These are phyloP conservation scores for Penicillium antarcticum DNA, from an alignment of 495 filamentous ascomycete genomes.

Conservation along the genomic window DNA sequence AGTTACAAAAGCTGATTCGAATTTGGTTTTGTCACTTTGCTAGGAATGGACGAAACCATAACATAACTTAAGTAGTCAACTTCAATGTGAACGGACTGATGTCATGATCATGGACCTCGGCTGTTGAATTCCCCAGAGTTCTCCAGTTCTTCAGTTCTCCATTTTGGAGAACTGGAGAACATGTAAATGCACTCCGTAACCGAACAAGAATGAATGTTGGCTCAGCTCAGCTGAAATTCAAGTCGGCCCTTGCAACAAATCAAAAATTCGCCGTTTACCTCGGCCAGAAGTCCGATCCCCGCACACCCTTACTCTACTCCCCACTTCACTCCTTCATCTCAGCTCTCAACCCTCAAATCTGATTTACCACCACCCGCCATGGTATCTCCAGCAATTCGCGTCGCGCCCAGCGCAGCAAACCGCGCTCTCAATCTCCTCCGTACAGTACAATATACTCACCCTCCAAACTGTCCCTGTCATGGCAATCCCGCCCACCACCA, in stretches of 20 bases:
- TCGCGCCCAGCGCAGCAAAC: slow-evolving; percentile 65
- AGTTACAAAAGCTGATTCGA: slow-evolving; percentile 25
- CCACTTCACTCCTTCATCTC: slow-evolving; percentile 8
- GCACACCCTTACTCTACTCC: slow-evolving; percentile 23
- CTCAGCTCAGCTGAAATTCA: too few relatives aligned
- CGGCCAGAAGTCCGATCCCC: slow-evolving; percentile 25
- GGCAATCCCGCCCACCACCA: slow-evolving; percentile 75
- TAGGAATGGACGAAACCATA: slow-evolving; percentile 6
- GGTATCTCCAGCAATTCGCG: slow-evolving; percentile 55
- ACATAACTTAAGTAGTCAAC: too few relatives aligned
- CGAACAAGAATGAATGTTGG: neutral
- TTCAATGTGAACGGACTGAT: slow-evolving; percentile 4
- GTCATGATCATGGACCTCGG: slow-evolving; percentile 11
- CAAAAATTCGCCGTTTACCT: neutral
- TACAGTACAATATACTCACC: slow-evolving; percentile 86
- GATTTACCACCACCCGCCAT: slow-evolving; percentile 19
- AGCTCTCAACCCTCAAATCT: slow-evolving; percentile 1
- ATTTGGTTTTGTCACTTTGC: slow-evolving; percentile 38
- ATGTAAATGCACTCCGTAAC: too few relatives aligned
- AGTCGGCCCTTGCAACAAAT: too few relatives aligned
- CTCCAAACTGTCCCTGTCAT: slow-evolving; percentile 89
- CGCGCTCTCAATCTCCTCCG: slow-evolving; percentile 79
- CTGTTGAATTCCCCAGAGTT: neutral
- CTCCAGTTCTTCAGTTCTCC: neutral
- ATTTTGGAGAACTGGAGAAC: neutral